Evolutionary conservation across 768 basidiomycete genomes (phyloP).

Genomic region (Suillus hirtellus): DNA sequence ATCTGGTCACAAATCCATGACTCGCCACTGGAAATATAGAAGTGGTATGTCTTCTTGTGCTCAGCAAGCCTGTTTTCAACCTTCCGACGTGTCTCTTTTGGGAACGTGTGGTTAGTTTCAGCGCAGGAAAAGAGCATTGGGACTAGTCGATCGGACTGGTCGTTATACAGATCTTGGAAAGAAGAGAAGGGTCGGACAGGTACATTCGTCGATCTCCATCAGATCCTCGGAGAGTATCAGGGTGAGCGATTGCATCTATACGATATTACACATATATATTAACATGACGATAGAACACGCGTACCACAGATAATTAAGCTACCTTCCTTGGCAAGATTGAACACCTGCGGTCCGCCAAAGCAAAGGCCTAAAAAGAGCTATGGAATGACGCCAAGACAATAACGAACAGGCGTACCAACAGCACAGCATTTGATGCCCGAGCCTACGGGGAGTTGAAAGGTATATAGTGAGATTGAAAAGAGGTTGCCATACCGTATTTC

Average conservation of each 20-base stretch:
- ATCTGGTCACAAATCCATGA: background rate
- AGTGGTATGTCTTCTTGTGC: conserved; percentile 45
- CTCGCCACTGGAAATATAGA: conserved; percentile 50
- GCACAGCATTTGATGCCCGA: conserved; percentile 35
- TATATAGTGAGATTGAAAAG: background rate
- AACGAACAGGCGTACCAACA: conserved; percentile 35
- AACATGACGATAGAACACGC: background rate
- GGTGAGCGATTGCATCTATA: conserved; percentile 49
- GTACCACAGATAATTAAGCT: conserved; percentile 42
- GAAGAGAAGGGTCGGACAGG: conserved; percentile 35
- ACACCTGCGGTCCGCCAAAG: conserved; percentile 47
- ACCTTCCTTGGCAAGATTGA: conserved; percentile 42
- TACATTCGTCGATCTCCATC: conserved; percentile 47
- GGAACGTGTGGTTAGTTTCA: conserved; percentile 52
- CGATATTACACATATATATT: background rate
- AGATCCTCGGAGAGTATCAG: conserved; percentile 35
- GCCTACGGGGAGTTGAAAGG: conserved; percentile 15
- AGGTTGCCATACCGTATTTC: conserved; percentile 38
- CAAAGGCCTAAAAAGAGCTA: conserved; percentile 42
- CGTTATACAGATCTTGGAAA: background rate
- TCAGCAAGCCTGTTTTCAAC: conserved; percentile 52
- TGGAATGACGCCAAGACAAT: background rate
- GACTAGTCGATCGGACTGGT: conserved; percentile 30
- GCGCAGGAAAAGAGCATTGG: conserved; percentile 52
- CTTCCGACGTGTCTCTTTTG: conserved; percentile 43